Percentiles rank a stretch among this genome's conserved stretches.
phyloP scores from a whole-genome alignment of 306 rosid species.

The Lathyrus tuberosus region DNA sequence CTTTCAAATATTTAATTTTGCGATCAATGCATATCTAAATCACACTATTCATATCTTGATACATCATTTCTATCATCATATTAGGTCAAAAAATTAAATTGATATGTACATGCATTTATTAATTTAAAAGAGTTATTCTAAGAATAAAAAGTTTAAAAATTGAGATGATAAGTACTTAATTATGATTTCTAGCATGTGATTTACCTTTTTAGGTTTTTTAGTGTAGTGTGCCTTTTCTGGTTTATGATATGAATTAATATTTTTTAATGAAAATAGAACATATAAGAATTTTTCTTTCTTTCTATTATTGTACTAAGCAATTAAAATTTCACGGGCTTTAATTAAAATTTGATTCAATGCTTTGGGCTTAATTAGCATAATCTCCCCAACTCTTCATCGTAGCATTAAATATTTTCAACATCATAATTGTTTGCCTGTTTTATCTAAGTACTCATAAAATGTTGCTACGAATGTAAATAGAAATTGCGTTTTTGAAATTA shows the following conservation, averaged over 20 bases:
- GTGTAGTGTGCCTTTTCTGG: neutral
- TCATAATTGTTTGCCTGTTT: constrained; percentile 43
- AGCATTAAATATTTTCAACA: constrained; percentile 29
- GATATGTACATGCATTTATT: neutral
- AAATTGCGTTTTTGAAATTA: constrained; percentile 27
- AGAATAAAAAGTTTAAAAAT: constrained; percentile 21
- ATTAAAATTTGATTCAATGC: constrained; percentile 21
- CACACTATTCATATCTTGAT: constrained; percentile 11
- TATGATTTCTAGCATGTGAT: constrained; percentile 9
- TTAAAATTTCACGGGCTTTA: constrained; percentile 18
- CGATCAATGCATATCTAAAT: neutral
- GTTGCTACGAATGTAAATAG: constrained; percentile 34
- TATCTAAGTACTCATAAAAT: constrained; percentile 33
- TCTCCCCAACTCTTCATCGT: constrained; percentile 19
- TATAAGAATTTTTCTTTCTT: constrained; percentile 13
- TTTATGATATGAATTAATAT: neutral
- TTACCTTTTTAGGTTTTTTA: constrained; percentile 8
- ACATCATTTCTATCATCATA: constrained; percentile 8
- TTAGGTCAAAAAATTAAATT: constrained; percentile 12
- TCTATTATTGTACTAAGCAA: constrained; percentile 19
- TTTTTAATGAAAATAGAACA: constrained; percentile 21
- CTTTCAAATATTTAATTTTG: constrained; percentile 18
- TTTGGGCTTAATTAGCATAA: constrained; percentile 27
- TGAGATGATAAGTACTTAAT: constrained; percentile 23
- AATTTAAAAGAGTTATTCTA: constrained; percentile 22